Evolutionary conservation across 768 basidiomycete species (phyloP).

Genomic region (Omphalotus guepiniiformis): DNA sequence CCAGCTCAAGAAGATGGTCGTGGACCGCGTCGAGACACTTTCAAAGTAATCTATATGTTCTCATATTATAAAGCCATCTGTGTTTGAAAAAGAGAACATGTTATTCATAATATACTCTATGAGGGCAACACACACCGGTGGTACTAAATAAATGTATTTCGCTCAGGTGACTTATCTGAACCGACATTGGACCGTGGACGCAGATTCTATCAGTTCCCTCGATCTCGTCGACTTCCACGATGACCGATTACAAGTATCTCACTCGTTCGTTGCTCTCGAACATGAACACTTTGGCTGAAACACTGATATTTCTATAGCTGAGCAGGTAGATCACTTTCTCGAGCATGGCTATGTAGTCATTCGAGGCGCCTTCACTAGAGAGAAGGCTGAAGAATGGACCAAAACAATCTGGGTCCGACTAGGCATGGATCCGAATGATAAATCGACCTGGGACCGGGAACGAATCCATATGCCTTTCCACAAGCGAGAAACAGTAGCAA

Average conservation of each 20-base stretch:
- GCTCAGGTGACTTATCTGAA: constrained; percentile 1
- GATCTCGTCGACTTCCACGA: constrained; percentile 10
- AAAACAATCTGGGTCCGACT: constrained; percentile 49
- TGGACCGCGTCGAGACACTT: constrained; percentile 33
- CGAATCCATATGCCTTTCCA: constrained; percentile 55
- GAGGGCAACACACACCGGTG: neutral
- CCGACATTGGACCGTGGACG: neutral
- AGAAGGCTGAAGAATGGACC: constrained; percentile 47
- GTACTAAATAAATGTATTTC: too few species aligned
- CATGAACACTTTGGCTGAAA: neutral
- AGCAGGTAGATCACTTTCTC: constrained; percentile 51
- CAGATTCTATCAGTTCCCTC: neutral
- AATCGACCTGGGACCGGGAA: constrained; percentile 50
- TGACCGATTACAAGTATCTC: constrained; percentile 34
- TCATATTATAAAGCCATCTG: neutral
- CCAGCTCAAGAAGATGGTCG: constrained; percentile 50
- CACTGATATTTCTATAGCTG: constrained; percentile 24
- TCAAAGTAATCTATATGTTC: constrained; percentile 19
- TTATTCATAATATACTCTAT: constrained; percentile 1
- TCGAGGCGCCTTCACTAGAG: constrained; percentile 47
- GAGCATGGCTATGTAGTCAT: constrained; percentile 52
- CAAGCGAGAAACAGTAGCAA: constrained; percentile 38
- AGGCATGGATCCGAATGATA: constrained; percentile 48
- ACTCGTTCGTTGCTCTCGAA: constrained; percentile 23
- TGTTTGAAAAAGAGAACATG: neutral